Base-by-base conservation (phyloP, 1,284 basidiomycete species). In the Cutaneotrichosporon sp. region DNA sequence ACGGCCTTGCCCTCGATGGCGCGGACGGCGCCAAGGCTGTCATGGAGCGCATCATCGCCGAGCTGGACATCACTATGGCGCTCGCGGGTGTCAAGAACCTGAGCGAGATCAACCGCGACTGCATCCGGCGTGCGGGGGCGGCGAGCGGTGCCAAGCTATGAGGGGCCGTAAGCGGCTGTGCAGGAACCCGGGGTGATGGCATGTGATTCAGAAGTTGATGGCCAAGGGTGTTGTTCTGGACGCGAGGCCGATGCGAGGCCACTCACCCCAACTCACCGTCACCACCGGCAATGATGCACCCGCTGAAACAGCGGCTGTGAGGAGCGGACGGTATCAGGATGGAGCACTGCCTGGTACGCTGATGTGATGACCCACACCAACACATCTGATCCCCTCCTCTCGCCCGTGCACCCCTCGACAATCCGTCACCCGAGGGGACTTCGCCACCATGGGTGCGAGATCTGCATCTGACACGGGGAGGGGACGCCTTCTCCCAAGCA, bases 1-100 rank as follows among this genome's bases (percentile, higher is more conserved):
- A 87, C 59, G 88, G 87, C 9, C 82, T 87, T 52, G 80, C 85
- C 2, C 79, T 87, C 18, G 86, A 81, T 16, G 88, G 88, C 2
- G 84, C 88, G 67, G 82, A 80, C 13, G 89, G 89, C 2, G 83
- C 88, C 3, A 83, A 88, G 64, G 85, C 87, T 64, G 86, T 90
- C 18, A 73, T 90, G 64, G 81, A 79, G 64, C 84, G 84, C 59
- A 83, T 85, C 0, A 71, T 89, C 52, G 85, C 86, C 9, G 88
- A 90, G 66, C 73, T 89, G 43, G 84, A 88, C 62, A 80, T 82
- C 22, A 84, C 70, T 14, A 68, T 72, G 63, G 64, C 65, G 16
- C 67, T 67, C 36, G 57, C 66, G 0, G 70, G 70, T 4, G 67
- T 68, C 6, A 45, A 59, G 11, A 60, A 52, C 11, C 53, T 72